phyloP scores from a whole-genome alignment of 306 rosid species.

The Citrullus amarus region DNA sequence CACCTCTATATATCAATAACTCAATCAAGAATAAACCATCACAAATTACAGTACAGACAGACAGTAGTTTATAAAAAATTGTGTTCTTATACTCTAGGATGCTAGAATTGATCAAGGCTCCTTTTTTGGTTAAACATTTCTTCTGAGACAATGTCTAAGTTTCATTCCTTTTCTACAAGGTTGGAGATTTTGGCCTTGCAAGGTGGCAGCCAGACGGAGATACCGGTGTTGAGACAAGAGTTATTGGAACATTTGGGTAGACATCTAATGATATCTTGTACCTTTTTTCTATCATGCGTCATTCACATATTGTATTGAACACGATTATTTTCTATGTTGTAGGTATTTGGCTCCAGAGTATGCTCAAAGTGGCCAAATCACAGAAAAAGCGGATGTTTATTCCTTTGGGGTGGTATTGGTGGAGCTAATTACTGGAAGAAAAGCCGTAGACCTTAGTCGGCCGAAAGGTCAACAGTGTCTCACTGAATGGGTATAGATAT shows the following conservation, averaged over 20 bases:
- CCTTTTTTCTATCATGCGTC: background rate
- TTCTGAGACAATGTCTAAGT: background rate
- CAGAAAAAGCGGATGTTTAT: conserved; percentile 95
- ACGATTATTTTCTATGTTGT: conserved; percentile 9
- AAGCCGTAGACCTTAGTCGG: conserved; percentile 88
- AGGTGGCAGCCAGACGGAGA: conserved; percentile 99
- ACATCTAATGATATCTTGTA: conserved; percentile 1
- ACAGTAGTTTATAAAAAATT: background rate
- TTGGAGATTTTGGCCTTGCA: conserved; percentile 97
- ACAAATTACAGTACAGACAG: background rate
- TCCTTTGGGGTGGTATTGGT: conserved; percentile 94
- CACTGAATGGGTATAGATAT: conserved; percentile 73
- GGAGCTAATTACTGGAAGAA: conserved; percentile 88
- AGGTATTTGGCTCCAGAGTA: conserved; percentile 98
- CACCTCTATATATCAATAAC: background rate
- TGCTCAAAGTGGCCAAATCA: conserved; percentile 97
- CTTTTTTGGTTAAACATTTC: background rate
- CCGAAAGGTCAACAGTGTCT: conserved; percentile 99
- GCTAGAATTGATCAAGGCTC: background rate
- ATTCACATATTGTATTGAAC: conserved; percentile 8
- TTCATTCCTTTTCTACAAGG: conserved; percentile 32
- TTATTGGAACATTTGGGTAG: conserved; percentile 97
- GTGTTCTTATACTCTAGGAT: background rate
- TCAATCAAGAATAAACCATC: background rate
- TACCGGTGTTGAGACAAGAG: conserved; percentile 88